Conservation (phyloP, 257 asterid genomes). For the Coffea eugenioides region DNA sequence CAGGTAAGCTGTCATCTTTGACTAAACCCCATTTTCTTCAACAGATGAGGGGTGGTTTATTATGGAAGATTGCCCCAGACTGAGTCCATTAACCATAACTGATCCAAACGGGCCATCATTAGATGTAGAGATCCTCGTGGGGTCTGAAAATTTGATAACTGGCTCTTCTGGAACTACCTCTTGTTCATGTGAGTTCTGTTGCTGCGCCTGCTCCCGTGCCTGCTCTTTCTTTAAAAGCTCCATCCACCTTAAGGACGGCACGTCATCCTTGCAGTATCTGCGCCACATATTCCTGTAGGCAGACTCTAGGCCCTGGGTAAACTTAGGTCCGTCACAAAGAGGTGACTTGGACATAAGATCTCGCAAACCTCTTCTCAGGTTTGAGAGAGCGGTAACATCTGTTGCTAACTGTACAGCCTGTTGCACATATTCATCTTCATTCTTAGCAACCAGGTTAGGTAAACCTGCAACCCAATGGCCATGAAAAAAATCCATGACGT, state of each 20-base stretch:
- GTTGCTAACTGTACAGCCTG: conserved; percentile 70
- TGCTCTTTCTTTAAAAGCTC: conserved; percentile 38
- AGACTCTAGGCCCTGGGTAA: conserved; percentile 61
- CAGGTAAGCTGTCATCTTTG: conserved; percentile 12
- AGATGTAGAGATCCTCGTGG: conserved; percentile 23
- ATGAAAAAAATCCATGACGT: neutral
- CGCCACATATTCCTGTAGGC: conserved; percentile 77
- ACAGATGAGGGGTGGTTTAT: conserved; percentile 25
- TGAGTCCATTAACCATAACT: conserved; percentile 56
- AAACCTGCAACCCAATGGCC: conserved; percentile 50
- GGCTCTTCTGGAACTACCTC: conserved; percentile 33
- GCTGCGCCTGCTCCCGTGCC: conserved; percentile 23
- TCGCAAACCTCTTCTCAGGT: conserved; percentile 67
- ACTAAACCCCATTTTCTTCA: conserved; percentile 47
- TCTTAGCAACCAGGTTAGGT: conserved; percentile 64
- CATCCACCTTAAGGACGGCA: conserved; percentile 69
- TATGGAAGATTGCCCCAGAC: conserved; percentile 28
- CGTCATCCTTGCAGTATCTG: conserved; percentile 74
- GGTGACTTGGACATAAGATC: conserved; percentile 87
- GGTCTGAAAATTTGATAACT: conserved; percentile 29
- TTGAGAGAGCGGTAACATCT: conserved; percentile 67
- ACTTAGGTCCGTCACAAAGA: conserved; percentile 77
- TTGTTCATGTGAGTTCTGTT: conserved; percentile 14
- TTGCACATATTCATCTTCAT: conserved; percentile 83
- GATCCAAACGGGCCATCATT: conserved; percentile 25